Conservation (phyloP, 2,329 filamentous ascomycete species). For the Aureobasidium namibiae region DNA sequence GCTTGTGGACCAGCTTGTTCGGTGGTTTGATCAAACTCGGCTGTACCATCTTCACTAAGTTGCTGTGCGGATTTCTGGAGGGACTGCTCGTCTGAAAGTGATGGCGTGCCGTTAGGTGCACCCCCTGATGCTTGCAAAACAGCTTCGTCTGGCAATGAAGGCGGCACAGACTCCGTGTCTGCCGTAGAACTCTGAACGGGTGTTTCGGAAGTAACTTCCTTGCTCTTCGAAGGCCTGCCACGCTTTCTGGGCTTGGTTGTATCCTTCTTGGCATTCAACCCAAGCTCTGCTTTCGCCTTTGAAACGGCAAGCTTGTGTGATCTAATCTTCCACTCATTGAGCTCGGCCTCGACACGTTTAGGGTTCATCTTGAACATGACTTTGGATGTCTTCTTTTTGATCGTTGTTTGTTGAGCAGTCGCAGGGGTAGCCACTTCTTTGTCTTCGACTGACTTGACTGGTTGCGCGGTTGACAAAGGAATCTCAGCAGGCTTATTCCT, state of each 20-base stretch:
- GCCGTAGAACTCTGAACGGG: background rate
- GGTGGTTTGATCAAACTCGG: background rate
- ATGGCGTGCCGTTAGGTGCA: background rate
- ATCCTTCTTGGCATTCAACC: background rate
- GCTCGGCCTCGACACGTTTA: slow-evolving; percentile 7
- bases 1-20: background rate
- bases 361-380: slow-evolving; percentile 12
- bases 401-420: background rate
- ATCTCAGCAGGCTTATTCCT: background rate
- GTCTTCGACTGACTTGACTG: background rate
- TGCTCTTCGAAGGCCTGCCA: background rate
- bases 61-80: no score
- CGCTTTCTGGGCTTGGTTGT: background rate
- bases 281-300: background rate
- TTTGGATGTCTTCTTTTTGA: background rate
- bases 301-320: background rate
- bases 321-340: slow-evolving; percentile 9
- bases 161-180: background rate
- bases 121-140: background rate
- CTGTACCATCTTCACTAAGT: background rate
- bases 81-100: background rate
- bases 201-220: background rate
- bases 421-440: background rate
- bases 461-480: background rate
- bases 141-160: background rate